Evolutionary conservation across 441 rosid genomes (phyloP), one percentile per base, ranked within the genome.

Genomic region (Adansonia grandidieri): DNA sequence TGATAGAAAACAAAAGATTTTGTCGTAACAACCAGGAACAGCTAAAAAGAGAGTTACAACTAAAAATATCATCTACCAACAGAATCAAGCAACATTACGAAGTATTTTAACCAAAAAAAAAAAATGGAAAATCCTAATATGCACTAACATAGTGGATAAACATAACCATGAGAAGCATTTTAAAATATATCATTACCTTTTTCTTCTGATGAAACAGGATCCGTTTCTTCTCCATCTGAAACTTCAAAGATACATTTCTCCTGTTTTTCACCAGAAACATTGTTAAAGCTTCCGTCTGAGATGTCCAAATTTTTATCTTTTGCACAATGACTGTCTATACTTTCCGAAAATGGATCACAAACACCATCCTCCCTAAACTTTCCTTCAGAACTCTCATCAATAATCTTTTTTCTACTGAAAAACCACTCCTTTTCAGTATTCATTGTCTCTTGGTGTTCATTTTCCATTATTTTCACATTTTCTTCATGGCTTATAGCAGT

Each of bases 91-190:
- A 48, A 57, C 24, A 28, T 10, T 9, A 54, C 40, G 14, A 19
- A 42, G 47, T 14, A 51, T n/a, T 71, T 28, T 4, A 62, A 24
- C 58, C 32, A 1, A 15, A 45, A 9, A 45, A 61, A 61, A 15
- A 6, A 22, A 10, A 61, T 9, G 44, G 44, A 45, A 68, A 64
- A 37, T 51, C 67, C 22, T 22, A 7, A 61, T 9, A 44, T 28
- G 67, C 58, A 62, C 68, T 70, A 37, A 77, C 81, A 22, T 73
- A 54, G 73, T 64, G 54, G 20, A 83, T 71, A 64, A 60, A 37
- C 22, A 22, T 11, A 45, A 48, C 42, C 66, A 20, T 60, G 20
- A 19, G 71, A 75, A 24, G 15, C 47, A 51, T 56, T 62, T 76
- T 82, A 32, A 20, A 9, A 61, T 57, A 15, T 42, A 13, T 74